Evolutionary conservation across 1,284 basidiomycete genomes (phyloP), one percentile per base, ranked within the genome.

Genomic region (Cryptococcus sp.): DNA sequence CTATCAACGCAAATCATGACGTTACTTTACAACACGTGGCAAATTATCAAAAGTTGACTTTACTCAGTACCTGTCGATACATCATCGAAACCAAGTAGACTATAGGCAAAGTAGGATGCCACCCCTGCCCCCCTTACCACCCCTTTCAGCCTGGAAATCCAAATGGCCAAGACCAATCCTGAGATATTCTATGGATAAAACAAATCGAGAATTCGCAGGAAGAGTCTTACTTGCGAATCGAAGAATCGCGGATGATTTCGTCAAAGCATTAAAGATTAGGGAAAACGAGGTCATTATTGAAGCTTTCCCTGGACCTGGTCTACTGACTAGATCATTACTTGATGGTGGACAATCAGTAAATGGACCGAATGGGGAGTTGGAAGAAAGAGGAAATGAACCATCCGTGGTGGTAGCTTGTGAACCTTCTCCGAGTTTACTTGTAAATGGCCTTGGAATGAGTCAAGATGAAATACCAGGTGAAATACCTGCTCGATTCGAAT

Each of bases 251-350:
- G 62, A 72, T 54, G 32, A 59, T n/a, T 70, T 69, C 42, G 69
- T 69, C 14, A 60, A 61, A 25, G 56, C 64, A 2, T 54, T 74
- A 1, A 51, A 56, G 1, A 39, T 72, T 2, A 53, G 66, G 3
- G 16, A 56, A 18, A 53, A 57, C 39, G 70, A 74, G 49, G 60
- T 74, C 2, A 53, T 74, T 2, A 47, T 74, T 5, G 72, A 74
- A 19, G 56, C 57, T 0, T 72, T 64, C 50, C 31, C 55, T 10
- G 64, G 66, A 2, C 43, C 51, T 0, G 72, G 72, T 9, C 36
- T 34, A 9, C 34, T 70, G 19, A 71, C 70, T 1, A 54, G 72
- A 22, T 55, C 64, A 41, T 52, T 74, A 21, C 48, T 72, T 13
- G 50, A 54, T 13, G 69, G 69, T 3, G 70, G 68, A 3, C 43